These are phyloP conservation scores for Claviceps purpurea DNA, from an alignment of 2,329 filamentous ascomycete genomes.

Conservation along the genomic window DNA sequence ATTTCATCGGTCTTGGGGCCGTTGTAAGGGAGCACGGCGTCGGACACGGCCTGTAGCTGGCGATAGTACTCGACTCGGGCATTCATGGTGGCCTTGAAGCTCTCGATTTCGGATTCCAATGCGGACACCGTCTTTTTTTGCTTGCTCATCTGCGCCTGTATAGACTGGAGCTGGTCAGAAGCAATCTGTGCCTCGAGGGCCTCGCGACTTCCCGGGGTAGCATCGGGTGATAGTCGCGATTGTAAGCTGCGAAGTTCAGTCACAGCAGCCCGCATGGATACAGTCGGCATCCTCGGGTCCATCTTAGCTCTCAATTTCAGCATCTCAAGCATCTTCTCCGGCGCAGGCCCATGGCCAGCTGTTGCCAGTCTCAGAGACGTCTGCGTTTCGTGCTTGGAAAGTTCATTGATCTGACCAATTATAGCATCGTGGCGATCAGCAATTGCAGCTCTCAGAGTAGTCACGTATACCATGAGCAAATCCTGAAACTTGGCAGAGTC, in stretches of 20 bases:
- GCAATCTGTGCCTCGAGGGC: slow-evolving; percentile 54
- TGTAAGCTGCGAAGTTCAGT: slow-evolving; percentile 56
- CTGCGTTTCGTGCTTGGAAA: slow-evolving; percentile 61
- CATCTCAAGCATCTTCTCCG: slow-evolving; percentile 44
- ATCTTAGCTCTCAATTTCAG: slow-evolving; percentile 31
- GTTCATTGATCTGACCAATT: slow-evolving; percentile 61
- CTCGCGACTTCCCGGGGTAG: slow-evolving; percentile 33
- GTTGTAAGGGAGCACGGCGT: slow-evolving; percentile 66
- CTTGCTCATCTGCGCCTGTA: slow-evolving; percentile 38
- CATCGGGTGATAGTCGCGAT: slow-evolving; percentile 20
- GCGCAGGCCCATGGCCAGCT: slow-evolving; percentile 55
- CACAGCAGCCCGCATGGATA: slow-evolving; percentile 58
- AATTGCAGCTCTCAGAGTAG: slow-evolving; percentile 59
- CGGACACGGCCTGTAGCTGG: slow-evolving; percentile 81
- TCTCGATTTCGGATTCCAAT: slow-evolving; percentile 58
- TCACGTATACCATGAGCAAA: slow-evolving; percentile 75
- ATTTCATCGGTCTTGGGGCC: slow-evolving; percentile 41
- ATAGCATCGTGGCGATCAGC: slow-evolving; percentile 68
- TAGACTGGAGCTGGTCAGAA: slow-evolving; percentile 45
- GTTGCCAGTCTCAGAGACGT: slow-evolving; percentile 46
- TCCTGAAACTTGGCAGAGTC: slow-evolving; percentile 80
- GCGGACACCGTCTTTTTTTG: slow-evolving; percentile 35
- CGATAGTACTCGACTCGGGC: slow-evolving; percentile 77
- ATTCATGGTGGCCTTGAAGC: slow-evolving; percentile 72
- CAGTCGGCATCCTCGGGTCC: slow-evolving; percentile 35